These are phyloP conservation scores for Neodidymelliopsis sp. DNA, from an alignment of 2,329 filamentous ascomycete species.

Conservation along the genomic window DNA sequence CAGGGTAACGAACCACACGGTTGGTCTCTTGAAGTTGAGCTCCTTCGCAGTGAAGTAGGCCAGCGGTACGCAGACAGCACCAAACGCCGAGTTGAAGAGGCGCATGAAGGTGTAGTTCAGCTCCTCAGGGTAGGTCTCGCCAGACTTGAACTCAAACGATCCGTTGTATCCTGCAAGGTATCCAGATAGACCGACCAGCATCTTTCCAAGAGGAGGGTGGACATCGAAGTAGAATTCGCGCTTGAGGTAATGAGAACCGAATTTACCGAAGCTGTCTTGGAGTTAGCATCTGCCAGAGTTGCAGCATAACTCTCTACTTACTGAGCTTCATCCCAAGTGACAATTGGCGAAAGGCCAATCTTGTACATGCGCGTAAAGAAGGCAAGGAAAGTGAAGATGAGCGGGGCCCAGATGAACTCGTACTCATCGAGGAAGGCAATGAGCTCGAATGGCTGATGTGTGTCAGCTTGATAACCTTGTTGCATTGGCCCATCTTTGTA, in stretches of 20 bases:
- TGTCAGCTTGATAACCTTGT: constrained; percentile 23
- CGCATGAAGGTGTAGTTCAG: constrained; percentile 99
- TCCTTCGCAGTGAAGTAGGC: constrained; percentile 96
- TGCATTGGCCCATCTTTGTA: not conserved
- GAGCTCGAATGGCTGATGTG: constrained; percentile 58
- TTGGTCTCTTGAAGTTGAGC: constrained; percentile 82
- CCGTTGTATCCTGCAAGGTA: constrained; percentile 98
- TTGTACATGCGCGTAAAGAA: constrained; percentile 74
- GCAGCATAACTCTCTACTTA: constrained; percentile 51
- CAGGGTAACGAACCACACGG: constrained; percentile 92
- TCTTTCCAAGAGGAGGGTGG: constrained; percentile 95
- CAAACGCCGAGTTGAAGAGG: constrained; percentile 94
- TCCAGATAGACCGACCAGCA: constrained; percentile 95
- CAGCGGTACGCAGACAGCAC: constrained; percentile 88
- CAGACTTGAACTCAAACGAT: constrained; percentile 99
- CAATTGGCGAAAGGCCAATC: constrained; percentile 73
- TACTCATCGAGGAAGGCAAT: constrained; percentile 69
- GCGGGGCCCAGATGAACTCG: constrained; percentile 69
- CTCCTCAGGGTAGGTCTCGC: constrained; percentile 91
- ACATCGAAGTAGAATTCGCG: constrained; percentile 99
- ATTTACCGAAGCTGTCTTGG: constrained; percentile 83
- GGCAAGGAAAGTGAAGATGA: constrained; percentile 68
- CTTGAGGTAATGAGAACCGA: constrained; percentile 98
- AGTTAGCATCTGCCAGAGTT: constrained; percentile 29
- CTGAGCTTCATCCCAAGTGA: constrained; percentile 81